A percentile compares a stretch with the other conserved stretches of the same genome.
Evolutionary conservation across 305 asterid species (phyloP).

Genomic region (Andrographis paniculata): DNA sequence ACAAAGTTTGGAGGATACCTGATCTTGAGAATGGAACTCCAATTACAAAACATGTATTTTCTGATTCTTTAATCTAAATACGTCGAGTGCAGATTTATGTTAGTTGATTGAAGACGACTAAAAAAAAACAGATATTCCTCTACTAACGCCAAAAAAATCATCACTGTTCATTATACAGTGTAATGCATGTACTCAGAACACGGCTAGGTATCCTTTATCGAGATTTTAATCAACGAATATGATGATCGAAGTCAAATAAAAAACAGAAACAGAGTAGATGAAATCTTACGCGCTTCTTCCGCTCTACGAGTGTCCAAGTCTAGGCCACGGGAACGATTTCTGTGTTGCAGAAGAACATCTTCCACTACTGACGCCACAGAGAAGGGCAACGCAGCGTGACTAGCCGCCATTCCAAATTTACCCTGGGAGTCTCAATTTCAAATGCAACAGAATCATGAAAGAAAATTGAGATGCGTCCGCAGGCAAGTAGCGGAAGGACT

Average conservation of each 20-base stretch:
- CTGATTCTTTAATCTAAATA: too few relatives aligned
- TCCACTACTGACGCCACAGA: slow-evolving; percentile 83
- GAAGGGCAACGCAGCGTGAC: slow-evolving; percentile 27
- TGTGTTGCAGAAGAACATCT: slow-evolving; percentile 95
- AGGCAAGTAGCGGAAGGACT: too few relatives aligned
- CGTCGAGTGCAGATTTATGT: too few relatives aligned
- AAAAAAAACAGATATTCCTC: too few relatives aligned
- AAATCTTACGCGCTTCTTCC: slow-evolving; percentile 70
- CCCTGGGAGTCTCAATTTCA: not conserved
- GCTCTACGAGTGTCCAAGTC: slow-evolving; percentile 92
- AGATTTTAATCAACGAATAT: too few relatives aligned
- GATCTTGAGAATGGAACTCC: too few relatives aligned
- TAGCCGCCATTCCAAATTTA: not conserved
- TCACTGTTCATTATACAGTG: not conserved
- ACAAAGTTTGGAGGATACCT: too few relatives aligned
- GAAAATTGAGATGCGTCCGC: not conserved
- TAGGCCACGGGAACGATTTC: slow-evolving; percentile 50
- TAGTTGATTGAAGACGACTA: too few relatives aligned
- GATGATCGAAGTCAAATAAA: not conserved
- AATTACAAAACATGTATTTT: too few relatives aligned
- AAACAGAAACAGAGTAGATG: not conserved
- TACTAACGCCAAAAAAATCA: too few relatives aligned
- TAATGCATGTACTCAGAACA: too few relatives aligned
- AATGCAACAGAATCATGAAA: not conserved
- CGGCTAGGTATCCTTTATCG: too few relatives aligned